phyloP scores from a whole-genome alignment of 805 yeast species.

The Lachancea waltii region DNA sequence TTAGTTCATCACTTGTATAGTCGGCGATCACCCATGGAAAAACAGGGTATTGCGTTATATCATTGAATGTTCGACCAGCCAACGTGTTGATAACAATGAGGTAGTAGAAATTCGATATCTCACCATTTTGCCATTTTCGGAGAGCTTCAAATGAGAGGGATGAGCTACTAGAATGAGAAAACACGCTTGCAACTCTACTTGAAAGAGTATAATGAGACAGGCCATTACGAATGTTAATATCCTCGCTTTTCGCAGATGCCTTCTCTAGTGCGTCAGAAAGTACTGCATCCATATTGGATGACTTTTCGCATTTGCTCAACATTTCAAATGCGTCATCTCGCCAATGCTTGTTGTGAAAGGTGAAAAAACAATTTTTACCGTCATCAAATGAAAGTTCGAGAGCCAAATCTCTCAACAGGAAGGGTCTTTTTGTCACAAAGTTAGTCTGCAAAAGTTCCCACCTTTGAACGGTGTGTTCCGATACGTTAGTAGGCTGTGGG shows the following conservation, averaged over 20 bases:
- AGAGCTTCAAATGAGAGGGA: constrained; percentile 45
- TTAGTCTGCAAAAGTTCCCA: constrained; percentile 60
- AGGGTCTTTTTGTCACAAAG: constrained; percentile 67
- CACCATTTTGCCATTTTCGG: constrained; percentile 67
- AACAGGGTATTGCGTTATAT: constrained; percentile 83
- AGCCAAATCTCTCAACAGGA: constrained; percentile 73
- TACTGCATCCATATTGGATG: constrained; percentile 47
- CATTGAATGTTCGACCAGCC: constrained; percentile 87
- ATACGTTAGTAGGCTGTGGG: constrained; percentile 13
- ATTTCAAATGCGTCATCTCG: constrained; percentile 52
- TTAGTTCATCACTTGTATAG: constrained; percentile 64
- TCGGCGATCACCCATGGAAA: constrained; percentile 91
- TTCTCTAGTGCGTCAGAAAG: constrained; percentile 47
- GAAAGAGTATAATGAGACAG: constrained; percentile 33
- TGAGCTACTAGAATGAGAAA: constrained; percentile 33
- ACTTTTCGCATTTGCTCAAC: constrained; percentile 44
- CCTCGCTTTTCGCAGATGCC: constrained; percentile 36
- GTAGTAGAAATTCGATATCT: constrained; percentile 77
- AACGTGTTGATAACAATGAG: constrained; percentile 72
- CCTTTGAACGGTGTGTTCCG: constrained; percentile 41
- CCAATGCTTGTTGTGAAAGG: constrained; percentile 46
- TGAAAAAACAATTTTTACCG: constrained; percentile 64
- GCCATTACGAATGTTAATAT: constrained; percentile 29
- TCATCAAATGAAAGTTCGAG: constrained; percentile 68
- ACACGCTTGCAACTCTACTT: constrained; percentile 40